Evolutionary conservation across 805 yeast species (phyloP).

Genomic region (Clavispora fructus): DNA sequence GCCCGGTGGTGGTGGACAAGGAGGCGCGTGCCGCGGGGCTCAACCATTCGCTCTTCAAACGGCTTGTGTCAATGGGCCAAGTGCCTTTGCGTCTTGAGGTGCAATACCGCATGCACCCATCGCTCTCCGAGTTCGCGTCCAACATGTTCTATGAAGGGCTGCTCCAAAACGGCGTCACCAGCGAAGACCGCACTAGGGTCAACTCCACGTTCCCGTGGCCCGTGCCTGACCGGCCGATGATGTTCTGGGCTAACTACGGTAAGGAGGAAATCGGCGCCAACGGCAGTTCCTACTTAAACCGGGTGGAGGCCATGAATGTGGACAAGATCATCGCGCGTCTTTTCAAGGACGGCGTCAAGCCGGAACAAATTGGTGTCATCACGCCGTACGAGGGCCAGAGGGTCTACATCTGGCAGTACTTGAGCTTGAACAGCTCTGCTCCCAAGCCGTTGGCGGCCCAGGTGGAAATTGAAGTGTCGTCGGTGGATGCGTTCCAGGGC

Average conservation of each 20-base stretch:
- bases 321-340: conserved; percentile 71
- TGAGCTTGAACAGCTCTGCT: conserved; percentile 53
- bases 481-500: conserved; percentile 42
- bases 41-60: conserved; percentile 80
- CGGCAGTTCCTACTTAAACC: conserved; percentile 77
- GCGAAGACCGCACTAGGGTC: conserved; percentile 55
- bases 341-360: conserved; percentile 71
- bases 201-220: conserved; percentile 87
- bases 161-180: conserved; percentile 85
- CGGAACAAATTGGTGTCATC: conserved; percentile 74
- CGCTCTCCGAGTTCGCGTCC: conserved; percentile 79
- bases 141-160: conserved; percentile 91
- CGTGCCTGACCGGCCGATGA: conserved; percentile 76
- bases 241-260: conserved; percentile 90
- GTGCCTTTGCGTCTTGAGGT: conserved; percentile 82
- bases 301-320: conserved; percentile 86
- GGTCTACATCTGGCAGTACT: conserved; percentile 70
- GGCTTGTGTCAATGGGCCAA: conserved; percentile 77
- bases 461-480: conserved; percentile 74
- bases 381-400: conserved; percentile 96
- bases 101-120: conserved; percentile 94
- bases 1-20: conserved; percentile 81
- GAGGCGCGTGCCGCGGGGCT: conserved; percentile 85
- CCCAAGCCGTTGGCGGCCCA: conserved; percentile 53
- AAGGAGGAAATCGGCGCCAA: conserved; percentile 80